Evolutionary conservation across 306 rosid species (phyloP), one percentile per base, ranked within the genome.

Genomic region (Dicorynia guianensis): DNA sequence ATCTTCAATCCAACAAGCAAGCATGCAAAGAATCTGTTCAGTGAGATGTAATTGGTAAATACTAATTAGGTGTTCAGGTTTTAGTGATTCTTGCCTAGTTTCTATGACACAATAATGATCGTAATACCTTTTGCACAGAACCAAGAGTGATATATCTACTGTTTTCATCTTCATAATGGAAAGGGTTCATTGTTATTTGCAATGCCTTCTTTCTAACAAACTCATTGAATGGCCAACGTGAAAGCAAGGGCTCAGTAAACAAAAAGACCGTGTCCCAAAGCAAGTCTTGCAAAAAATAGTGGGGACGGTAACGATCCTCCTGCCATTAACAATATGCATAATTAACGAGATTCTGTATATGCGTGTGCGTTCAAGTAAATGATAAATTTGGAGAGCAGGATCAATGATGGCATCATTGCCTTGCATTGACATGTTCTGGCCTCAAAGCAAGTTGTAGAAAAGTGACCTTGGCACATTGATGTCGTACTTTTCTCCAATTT

Each of bases 1-100:
- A 67, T 85, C 82, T 76, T 85, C 89, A 8, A 30, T 82, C 86
- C 86, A 85, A 72, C 89, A 85, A 33, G 86, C 84, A 42, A 85
- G 84, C 89, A 85, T 85, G 13, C 75, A 72, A 6, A 85, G 35
- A 0, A 79, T 76, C 88, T 81, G 33, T 25, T 5, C 7, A n/a
- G n/a, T n/a, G n/a, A n/a, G n/a, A n/a, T n/a, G n/a, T n/a, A n/a
- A n/a, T n/a, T n/a, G n/a, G n/a, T n/a, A n/a, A n/a, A n/a, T n/a
- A n/a, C n/a, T n/a, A n/a, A n/a, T n/a, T n/a, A n/a, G n/a, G n/a
- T n/a, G n/a, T n/a, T n/a, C n/a, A n/a, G n/a, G n/a, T n/a, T n/a
- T n/a, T n/a, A n/a, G n/a, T n/a, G n/a, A n/a, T n/a, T n/a, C n/a
- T n/a, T n/a, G n/a, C n/a, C n/a, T n/a, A n/a, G n/a, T n/a, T n/a